Evolutionary conservation across 2,329 filamentous ascomycete genomes (phyloP), one percentile per base, ranked within the genome.

Genomic region (Talaromyces amestolkiae): DNA sequence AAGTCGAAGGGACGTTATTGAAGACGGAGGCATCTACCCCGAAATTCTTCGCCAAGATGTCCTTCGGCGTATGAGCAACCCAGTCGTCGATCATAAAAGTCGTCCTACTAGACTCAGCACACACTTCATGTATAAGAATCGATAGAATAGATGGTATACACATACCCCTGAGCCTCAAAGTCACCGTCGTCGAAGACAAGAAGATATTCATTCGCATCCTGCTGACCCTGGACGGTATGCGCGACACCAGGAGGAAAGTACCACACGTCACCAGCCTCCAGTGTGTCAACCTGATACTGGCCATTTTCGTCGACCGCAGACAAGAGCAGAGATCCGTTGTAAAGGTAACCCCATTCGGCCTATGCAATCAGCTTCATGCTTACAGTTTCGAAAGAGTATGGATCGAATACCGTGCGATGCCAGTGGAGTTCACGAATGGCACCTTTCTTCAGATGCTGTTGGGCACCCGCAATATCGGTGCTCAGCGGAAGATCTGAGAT

Each of bases 1-100:
- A 85, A 1, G 82, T 79, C 0, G 79, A 71, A 0, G 87, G 87
- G 24, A 90, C 78, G 7, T 80, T 81, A 68, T 85, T 80, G 68
- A 91, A 90, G 54, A 88, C 82, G 0, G 83, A 83, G 24, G 82
- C 80, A 58, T 85, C 80, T 22, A 91, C 82, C 24, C 87, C 86
- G 68, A 91, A 90, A 78, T 90, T 91, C 78, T 89, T 90, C 41
- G 88, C 87, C 0, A 91, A 79, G 53, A 91, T 81, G 1, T 80
- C 78, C 63, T 84, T 85, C 0, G 89, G 88, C 0, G 88, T 91
- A 72, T 90, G 88, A 0, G 84, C 78, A 41, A 91, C 81, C 88
- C 88, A 91, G 77, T 91, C 88, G 68, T 88, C 87, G 27, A 91
- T 81, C 77, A 87, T 89, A 80, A 91, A 91, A 0, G 89, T 90